A percentile compares a stretch with the other conserved stretches of the same genome.
Conservation (phyloP, 2,329 filamentous ascomycete genomes). For the Pseudocercospora macadamiae region DNA sequence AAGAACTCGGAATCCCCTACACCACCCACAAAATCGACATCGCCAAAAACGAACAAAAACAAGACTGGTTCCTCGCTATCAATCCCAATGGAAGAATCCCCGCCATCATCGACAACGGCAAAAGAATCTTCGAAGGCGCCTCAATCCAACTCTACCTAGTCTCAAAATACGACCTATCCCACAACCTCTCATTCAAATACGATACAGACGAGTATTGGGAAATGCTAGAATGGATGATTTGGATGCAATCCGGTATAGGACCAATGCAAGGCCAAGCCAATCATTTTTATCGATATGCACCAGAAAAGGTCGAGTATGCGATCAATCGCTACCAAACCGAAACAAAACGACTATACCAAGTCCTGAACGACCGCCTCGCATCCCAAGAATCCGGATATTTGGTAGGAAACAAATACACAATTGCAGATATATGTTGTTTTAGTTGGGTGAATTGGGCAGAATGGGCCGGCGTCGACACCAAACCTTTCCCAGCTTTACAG, state of each 20-base stretch:
- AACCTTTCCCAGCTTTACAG: slow-evolving; percentile 35
- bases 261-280: slow-evolving; percentile 47
- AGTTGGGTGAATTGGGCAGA: slow-evolving; percentile 51
- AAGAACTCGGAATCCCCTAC: slow-evolving; percentile 39
- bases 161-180: slow-evolving; percentile 46
- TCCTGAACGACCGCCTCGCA: slow-evolving; percentile 48
- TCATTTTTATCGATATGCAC: slow-evolving; percentile 51
- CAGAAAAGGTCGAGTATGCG: slow-evolving; percentile 47
- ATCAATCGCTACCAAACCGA: slow-evolving; percentile 54
- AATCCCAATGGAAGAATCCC: slow-evolving; percentile 56
- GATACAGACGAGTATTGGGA: slow-evolving; percentile 48
- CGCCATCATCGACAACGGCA: slow-evolving; percentile 47
- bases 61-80: slow-evolving; percentile 51
- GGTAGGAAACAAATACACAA: slow-evolving; percentile 48
- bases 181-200: slow-evolving; percentile 35
- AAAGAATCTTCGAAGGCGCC: slow-evolving; percentile 48
- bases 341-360: slow-evolving; percentile 51
- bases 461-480: slow-evolving; percentile 28
- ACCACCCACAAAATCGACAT: slow-evolving; percentile 46
- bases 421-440: slow-evolving; percentile 53
- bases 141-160: slow-evolving; percentile 51
- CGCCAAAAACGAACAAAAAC: slow-evolving; percentile 48
- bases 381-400: slow-evolving; percentile 45
- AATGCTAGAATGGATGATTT: slow-evolving; percentile 50
- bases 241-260: slow-evolving; percentile 42